These are phyloP conservation scores for Sporobolomyces pararoseus DNA, from an alignment of 768 basidiomycete genomes.

Conservation along the genomic window DNA sequence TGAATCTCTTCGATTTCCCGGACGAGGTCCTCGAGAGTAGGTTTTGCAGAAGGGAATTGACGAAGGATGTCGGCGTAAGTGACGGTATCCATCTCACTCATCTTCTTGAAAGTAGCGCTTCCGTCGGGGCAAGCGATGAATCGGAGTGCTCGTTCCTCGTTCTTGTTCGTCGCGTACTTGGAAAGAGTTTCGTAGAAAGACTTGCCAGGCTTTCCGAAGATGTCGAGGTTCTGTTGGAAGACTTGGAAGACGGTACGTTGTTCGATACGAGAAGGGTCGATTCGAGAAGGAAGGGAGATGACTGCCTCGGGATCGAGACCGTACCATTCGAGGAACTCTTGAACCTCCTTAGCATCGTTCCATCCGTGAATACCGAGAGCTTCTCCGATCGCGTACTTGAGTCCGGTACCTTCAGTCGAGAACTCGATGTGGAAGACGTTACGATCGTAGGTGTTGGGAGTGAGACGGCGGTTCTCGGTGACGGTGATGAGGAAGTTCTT, in stretches of 20 bases:
- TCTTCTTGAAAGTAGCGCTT: conserved; percentile 84
- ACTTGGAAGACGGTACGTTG: conserved; percentile 92
- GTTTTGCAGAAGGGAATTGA: conserved; percentile 71
- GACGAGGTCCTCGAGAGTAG: conserved; percentile 57
- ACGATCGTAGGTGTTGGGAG: conserved; percentile 90
- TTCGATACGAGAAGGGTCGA: conserved; percentile 60
- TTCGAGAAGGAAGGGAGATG: conserved; percentile 71
- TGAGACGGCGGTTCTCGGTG: conserved; percentile 87
- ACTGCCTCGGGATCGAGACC: conserved; percentile 74
- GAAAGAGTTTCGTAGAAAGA: conserved; percentile 88
- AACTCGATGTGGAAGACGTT: conserved; percentile 99
- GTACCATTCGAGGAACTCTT: conserved; percentile 87
- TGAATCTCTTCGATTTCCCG: conserved; percentile 92
- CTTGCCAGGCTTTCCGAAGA: conserved; percentile 94
- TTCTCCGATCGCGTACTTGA: conserved; percentile 93
- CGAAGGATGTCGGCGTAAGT: conserved; percentile 82
- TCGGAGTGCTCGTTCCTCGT: conserved; percentile 72
- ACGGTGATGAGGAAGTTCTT: conserved; percentile 91
- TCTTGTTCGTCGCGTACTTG: conserved; percentile 61
- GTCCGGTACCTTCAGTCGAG: conserved; percentile 80
- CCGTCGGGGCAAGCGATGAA: conserved; percentile 96
- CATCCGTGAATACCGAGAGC: conserved; percentile 96
- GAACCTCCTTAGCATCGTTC: conserved; percentile 86
- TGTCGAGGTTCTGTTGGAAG: conserved; percentile 91
- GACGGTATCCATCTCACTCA: conserved; percentile 89